A percentile compares a stretch with the other conserved stretches of the same genome.
Conservation (phyloP, 352 stramenopile species). For the Aphanomyces astaci region DNA sequence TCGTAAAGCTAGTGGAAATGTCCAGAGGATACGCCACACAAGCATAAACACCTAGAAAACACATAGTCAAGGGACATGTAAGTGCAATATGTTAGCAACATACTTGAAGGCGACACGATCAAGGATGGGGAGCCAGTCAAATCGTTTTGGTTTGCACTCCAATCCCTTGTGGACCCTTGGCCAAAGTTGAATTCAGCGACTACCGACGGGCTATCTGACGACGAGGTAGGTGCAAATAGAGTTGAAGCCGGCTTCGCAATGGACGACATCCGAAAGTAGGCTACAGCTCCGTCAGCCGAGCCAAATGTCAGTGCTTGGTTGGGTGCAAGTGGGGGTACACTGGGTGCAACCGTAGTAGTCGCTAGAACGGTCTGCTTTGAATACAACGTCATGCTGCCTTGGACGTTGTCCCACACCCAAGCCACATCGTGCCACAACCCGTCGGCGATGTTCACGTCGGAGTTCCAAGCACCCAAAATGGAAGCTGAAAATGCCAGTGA, state of each 20-base stretch:
- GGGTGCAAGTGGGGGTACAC: not conserved
- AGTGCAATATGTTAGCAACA: too few species aligned
- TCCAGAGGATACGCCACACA: not conserved
- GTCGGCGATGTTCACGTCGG: conserved; percentile 6
- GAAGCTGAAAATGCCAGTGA: not conserved
- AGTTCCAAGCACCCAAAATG: not conserved
- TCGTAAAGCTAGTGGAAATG: not conserved
- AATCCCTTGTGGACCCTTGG: too few species aligned
- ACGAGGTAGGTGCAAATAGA: too few species aligned
- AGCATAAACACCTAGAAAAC: not conserved
- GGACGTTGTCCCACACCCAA: not conserved
- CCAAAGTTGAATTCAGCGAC: too few species aligned
- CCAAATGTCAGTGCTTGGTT: not conserved
- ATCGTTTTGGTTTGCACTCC: too few species aligned
- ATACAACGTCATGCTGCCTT: not conserved
- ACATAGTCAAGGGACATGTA: too few species aligned
- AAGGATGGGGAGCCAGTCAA: too few species aligned
- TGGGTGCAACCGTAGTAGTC: not conserved
- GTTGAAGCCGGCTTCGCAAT: too few species aligned
- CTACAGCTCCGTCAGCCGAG: too few species aligned
- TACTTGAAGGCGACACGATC: too few species aligned
- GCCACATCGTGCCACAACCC: not conserved
- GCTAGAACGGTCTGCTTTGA: not conserved
- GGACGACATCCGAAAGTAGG: too few species aligned
- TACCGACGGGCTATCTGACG: too few species aligned